Base-by-base conservation (phyloP, 345 rosid species). In the Brassica incana region DNA sequence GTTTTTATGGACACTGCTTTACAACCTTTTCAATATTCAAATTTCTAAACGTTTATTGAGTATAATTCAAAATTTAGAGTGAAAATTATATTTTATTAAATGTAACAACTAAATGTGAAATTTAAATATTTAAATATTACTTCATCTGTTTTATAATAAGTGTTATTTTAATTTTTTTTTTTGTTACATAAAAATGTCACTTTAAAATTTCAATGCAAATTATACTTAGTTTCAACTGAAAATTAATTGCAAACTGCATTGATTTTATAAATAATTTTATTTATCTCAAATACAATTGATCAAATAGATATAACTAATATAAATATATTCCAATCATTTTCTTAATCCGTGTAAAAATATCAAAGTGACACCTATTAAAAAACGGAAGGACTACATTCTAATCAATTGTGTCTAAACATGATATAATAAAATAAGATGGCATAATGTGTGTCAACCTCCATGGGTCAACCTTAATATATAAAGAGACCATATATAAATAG, bases 381-480 rank as follows among this genome's bases (percentile, higher is more conserved):
- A 27, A 27, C 30, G 30, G 30, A 27, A 27, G 4, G 30, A 27
- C 8, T 33, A 33, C 48, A 16, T 65, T 67, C 1, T 67, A 66
- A 35, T 23, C n/a, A 67, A 38, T 5, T 38, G 63, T 15, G 11
- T 40, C 32, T 6, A 33, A 8, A 9, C 23, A 14, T 61, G n/a
- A 48, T 3, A 65, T 71, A 64, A 25, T 36, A 65, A 70, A 23
- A 50, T 50, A 25, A 33, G 45, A 56, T 16, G 61, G 14, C 54
- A 59, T 73, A 48, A 11, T 48, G 69, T 30, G 43, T 36, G 20
- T 32, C 29, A 67, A 67, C 78, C 82, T 73, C 14, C 5, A 30
- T 30, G 0, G 4, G 20, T 32, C 54, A 67, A 68, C 78, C 82
- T 69, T 20, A 67, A 74, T 48, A 61, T 61, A 71, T 74, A 45